Conservation (phyloP, 2,329 filamentous ascomycete genomes). For the Botrytis aclada region DNA sequence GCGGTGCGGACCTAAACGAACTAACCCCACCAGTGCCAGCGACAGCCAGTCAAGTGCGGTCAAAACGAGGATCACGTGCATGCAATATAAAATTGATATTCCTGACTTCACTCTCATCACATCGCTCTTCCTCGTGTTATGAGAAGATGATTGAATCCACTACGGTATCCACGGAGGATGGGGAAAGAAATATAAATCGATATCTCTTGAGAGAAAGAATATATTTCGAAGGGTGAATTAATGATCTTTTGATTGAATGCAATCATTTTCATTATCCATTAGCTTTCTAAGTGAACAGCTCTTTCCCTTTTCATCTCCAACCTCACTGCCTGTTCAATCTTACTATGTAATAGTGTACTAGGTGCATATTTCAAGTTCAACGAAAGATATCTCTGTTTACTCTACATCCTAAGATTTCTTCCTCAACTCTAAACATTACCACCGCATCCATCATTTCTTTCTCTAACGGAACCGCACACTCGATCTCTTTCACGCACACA, state of each 20-base stretch:
- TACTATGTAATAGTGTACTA: slow-evolving; percentile 1
- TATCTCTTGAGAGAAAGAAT: background rate
- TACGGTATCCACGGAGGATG: background rate
- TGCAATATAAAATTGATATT: background rate
- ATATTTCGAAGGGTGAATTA: background rate
- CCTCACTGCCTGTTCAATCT: slow-evolving; percentile 4
- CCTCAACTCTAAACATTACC: slow-evolving; percentile 6
- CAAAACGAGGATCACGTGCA: slow-evolving; percentile 7
- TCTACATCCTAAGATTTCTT: slow-evolving; percentile 9
- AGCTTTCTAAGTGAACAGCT: background rate
- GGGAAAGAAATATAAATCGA: background rate
- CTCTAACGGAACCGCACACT: background rate
- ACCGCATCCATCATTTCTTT: slow-evolving; percentile 15
- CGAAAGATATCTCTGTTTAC: background rate
- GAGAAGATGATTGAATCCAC: background rate
- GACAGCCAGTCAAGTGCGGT: slow-evolving; percentile 4
- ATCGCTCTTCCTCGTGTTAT: background rate
- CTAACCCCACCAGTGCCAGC: slow-evolving; percentile 10
- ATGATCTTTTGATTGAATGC: background rate
- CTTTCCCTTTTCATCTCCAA: slow-evolving; percentile 6
- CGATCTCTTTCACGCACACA: slow-evolving; percentile 5
- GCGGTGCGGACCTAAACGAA: slow-evolving; percentile 20
- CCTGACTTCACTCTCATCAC: background rate
- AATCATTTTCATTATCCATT: background rate
- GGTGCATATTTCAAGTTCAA: background rate